Percentiles rank a stretch among this genome's conserved stretches.
These are phyloP conservation scores for Petunia hybrid DNA, from an alignment of 305 asterid genomes.

Conservation along the genomic window DNA sequence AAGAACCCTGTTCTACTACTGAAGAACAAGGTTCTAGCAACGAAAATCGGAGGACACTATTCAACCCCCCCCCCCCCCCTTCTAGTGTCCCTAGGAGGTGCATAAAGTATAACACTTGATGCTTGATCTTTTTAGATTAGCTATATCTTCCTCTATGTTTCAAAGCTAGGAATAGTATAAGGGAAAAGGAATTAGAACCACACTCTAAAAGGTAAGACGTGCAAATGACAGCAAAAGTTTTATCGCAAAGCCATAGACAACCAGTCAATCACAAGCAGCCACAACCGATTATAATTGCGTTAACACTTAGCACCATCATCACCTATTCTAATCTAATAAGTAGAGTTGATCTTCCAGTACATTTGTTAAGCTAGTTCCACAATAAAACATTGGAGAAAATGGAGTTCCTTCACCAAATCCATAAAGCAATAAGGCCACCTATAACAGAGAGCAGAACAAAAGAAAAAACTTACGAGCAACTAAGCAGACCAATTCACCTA, in stretches of 20 bases:
- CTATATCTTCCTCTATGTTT: no score
- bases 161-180: no score
- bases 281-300: constrained; percentile 7
- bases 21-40: no score
- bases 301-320: constrained; percentile 24
- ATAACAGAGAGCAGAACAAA: not conserved
- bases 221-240: not conserved
- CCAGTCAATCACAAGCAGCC: not conserved
- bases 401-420: constrained; percentile 15
- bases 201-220: not conserved
- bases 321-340: constrained; percentile 26
- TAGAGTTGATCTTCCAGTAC: constrained; percentile 32
- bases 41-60: no score
- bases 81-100: no score
- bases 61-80: no score
- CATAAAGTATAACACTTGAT: no score
- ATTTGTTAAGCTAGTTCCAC: constrained; percentile 27
- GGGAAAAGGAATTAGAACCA: not conserved
- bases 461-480: not conserved
- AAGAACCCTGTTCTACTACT: no score
- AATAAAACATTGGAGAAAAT: constrained; percentile 23
- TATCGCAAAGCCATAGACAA: not conserved
- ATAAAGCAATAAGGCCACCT: constrained; percentile 5
- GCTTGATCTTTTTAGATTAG: no score
- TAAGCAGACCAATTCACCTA: not conserved